Conservation (phyloP, 1,139 yeast species). For the Lodderomyces jiufengensis region DNA sequence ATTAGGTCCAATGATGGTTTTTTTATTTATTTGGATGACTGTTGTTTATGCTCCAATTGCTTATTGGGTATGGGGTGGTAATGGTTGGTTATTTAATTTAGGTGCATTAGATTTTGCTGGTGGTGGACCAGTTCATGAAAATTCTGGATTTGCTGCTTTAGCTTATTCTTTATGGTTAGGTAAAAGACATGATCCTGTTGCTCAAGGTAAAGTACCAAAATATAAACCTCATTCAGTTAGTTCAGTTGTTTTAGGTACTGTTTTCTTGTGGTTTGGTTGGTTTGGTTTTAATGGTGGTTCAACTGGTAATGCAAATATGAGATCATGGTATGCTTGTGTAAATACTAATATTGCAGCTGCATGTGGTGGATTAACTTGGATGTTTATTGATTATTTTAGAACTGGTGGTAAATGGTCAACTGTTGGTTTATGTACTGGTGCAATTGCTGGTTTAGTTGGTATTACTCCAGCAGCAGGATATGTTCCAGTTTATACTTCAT, state of each 20-base stretch:
- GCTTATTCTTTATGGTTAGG: conserved; percentile 83
- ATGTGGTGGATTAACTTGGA: conserved; percentile 92
- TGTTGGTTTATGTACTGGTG: conserved; percentile 90
- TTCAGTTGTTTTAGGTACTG: conserved; percentile 75
- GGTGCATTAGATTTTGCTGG: conserved; percentile 97
- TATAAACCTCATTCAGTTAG: conserved; percentile 95
- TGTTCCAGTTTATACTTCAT: conserved; percentile 86
- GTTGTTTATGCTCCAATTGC: conserved; percentile 90
- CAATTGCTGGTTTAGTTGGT: conserved; percentile 91
- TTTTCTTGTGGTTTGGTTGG: conserved; percentile 71
- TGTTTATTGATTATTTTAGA: conserved; percentile 83
- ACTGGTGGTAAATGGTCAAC: conserved; percentile 92
- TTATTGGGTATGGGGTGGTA: conserved; percentile 89
- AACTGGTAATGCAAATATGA: conserved; percentile 59
- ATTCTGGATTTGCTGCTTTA: conserved; percentile 87
- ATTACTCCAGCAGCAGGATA: conserved; percentile 97
- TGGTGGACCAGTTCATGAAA: conserved; percentile 94
- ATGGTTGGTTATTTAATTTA: conserved; percentile 76
- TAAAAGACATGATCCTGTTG: conserved; percentile 71
- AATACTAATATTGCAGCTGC: conserved; percentile 89
- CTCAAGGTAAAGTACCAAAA: conserved; percentile 51
- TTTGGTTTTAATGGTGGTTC: conserved; percentile 85
- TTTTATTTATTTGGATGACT: conserved; percentile 85
- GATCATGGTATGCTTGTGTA: conserved; percentile 81
- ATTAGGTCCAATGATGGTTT: conserved; percentile 77